Percentiles rank a stretch among this genome's conserved stretches.
Conservation (phyloP, 495 filamentous ascomycete genomes). For the Tuber calosporum region DNA sequence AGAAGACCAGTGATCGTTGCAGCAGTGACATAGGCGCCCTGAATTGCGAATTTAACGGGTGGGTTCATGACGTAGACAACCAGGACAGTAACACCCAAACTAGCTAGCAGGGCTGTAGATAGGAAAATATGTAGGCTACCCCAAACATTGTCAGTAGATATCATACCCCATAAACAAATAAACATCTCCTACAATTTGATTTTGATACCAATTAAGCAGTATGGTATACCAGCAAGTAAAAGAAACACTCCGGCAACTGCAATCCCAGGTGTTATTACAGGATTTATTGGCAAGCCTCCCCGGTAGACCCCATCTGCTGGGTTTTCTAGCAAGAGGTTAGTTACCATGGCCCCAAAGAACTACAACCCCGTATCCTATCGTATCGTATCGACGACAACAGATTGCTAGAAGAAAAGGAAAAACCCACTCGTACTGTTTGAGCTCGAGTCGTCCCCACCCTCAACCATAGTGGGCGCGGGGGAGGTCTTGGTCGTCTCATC, state of each 20-base stretch:
- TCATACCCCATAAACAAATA: not conserved
- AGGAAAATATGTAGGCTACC: conserved; percentile 67
- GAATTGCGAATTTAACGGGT: conserved; percentile 65
- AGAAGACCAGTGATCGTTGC: conserved; percentile 65
- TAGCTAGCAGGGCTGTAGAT: conserved; percentile 65
- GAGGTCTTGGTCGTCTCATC: not conserved
- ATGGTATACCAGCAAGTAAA: conserved; percentile 59
- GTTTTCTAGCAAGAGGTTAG: conserved; percentile 16
- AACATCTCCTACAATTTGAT: conserved; percentile 55
- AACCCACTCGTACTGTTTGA: conserved; percentile 5
- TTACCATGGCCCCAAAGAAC: not conserved
- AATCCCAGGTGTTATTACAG: conserved; percentile 69
- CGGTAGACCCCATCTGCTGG: conserved; percentile 22
- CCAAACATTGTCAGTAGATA: conserved; percentile 2
- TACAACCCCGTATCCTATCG: not conserved
- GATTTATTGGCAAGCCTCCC: conserved; percentile 59
- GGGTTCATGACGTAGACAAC: conserved; percentile 86
- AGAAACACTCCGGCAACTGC: conserved; percentile 72
- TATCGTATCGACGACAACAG: not conserved
- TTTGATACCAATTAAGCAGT: conserved; percentile 75
- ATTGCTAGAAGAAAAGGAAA: not conserved
- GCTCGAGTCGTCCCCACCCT: conserved; percentile 11
- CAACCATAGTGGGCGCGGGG: conserved; percentile 16
- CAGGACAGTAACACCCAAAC: conserved; percentile 69
- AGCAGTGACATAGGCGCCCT: conserved; percentile 85